Percentiles rank a stretch among this genome's conserved stretches.
Evolutionary conservation across 257 asterid genomes (phyloP).

Genomic region (Primulina eburnea): DNA sequence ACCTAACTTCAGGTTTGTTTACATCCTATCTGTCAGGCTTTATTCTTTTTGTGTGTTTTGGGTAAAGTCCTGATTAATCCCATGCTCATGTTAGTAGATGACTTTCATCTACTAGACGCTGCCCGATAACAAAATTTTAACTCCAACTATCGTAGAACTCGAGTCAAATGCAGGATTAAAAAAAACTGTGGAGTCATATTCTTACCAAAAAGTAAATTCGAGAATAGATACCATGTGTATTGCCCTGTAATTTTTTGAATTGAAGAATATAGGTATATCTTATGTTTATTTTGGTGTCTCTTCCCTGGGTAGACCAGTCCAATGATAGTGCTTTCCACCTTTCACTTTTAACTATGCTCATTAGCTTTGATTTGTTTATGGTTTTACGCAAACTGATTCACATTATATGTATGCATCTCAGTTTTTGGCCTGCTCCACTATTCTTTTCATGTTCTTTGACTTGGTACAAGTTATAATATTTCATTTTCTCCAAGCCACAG

Average conservation of each 20-base stretch:
- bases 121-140: not conserved
- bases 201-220: not conserved
- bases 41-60: not conserved
- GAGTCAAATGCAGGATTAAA: no score
- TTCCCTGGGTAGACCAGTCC: not conserved
- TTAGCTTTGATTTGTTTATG: conserved; percentile 29
- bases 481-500: not conserved
- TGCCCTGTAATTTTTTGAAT: not conserved
- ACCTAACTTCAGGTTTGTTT: no score
- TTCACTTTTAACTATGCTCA: not conserved
- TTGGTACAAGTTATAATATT: not conserved
- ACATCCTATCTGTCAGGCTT: not conserved
- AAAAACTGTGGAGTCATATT: no score
- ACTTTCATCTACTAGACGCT: not conserved
- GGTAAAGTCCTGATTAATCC: not conserved
- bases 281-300: not conserved
- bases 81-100: not conserved
- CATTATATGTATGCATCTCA: conserved; percentile 33
- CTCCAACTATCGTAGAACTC: no score
- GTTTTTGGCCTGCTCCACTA: conserved; percentile 15
- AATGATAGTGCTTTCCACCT: not conserved
- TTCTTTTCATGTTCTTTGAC: not conserved
- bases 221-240: not conserved
- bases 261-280: not conserved
- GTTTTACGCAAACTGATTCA: conserved; percentile 33